Evolutionary conservation across 805 yeast genomes (phyloP).

Genomic region (Pichia kluyveri): DNA sequence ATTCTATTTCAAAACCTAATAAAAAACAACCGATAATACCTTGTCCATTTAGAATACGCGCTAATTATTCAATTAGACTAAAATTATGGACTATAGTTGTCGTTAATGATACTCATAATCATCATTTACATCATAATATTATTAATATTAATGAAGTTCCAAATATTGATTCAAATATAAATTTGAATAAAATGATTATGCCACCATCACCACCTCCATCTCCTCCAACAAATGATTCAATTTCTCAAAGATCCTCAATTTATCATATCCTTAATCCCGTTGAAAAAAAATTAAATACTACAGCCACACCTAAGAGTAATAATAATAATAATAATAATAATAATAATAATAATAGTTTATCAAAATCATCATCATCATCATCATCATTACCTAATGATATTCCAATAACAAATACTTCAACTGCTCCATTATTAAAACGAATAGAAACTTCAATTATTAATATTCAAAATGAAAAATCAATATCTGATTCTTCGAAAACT

Average conservation of each 20-base stretch:
- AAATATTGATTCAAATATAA: too few species aligned
- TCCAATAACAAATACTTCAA: too few species aligned
- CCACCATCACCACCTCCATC: too few species aligned
- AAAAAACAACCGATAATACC: conserved; percentile 17
- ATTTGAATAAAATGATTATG: too few species aligned
- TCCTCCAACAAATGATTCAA: background rate
- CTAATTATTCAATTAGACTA: conserved; percentile 46
- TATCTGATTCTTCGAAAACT: conserved; percentile 1
- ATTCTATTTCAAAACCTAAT: background rate
- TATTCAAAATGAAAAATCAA: background rate
- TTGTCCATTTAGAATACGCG: conserved; percentile 61
- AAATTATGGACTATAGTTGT: conserved; percentile 53
- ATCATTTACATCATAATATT: conserved; percentile 23
- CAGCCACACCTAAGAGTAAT: too few species aligned
- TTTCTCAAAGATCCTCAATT: background rate
- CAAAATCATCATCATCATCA: too few species aligned
- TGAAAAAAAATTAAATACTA: background rate
- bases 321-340: too few species aligned
- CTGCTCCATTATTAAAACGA: background rate
- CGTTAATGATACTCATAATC: conserved; percentile 53
- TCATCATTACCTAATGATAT: too few species aligned
- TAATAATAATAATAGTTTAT: too few species aligned
- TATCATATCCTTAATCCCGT: background rate
- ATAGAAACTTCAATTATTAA: conserved; percentile 4
- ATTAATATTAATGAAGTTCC: too few species aligned